A percentile compares a stretch with the other conserved stretches of the same genome.
phyloP scores from a whole-genome alignment of 768 basidiomycete genomes.

The Lactarius vividus region DNA sequence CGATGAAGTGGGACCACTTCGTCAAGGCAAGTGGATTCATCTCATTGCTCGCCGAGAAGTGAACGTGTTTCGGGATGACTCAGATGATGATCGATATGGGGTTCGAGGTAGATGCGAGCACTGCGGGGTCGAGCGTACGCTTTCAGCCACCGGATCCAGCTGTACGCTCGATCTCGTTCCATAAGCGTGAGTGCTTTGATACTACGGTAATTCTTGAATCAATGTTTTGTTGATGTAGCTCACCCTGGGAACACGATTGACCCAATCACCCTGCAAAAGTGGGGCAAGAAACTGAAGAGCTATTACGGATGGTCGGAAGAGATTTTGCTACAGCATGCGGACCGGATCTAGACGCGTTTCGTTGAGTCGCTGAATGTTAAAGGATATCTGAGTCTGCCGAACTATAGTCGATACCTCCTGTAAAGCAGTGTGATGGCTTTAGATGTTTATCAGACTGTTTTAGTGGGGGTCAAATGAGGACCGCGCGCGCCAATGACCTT shows the following conservation, averaged over 20 bases:
- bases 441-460: slow-evolving; percentile 15
- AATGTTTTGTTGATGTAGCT: slow-evolving; percentile 20
- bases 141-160: slow-evolving; percentile 33
- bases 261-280: slow-evolving; percentile 30
- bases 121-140: slow-evolving; percentile 35
- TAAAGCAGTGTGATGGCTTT: slow-evolving; percentile 4
- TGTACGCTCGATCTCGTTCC: slow-evolving; percentile 33
- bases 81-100: slow-evolving; percentile 36
- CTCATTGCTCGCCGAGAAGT: not conserved
- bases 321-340: slow-evolving; percentile 25
- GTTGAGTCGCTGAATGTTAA: not conserved
- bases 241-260: slow-evolving; percentile 35
- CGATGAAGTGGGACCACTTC: slow-evolving; percentile 38
- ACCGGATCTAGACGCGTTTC: not conserved
- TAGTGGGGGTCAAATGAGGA: not conserved
- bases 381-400: not conserved
- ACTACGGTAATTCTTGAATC: not conserved
- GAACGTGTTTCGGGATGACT: not conserved
- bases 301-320: slow-evolving; percentile 35
- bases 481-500: not conserved
- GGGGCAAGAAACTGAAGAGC: slow-evolving; percentile 31
- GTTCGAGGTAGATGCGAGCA: slow-evolving; percentile 32
- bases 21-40: slow-evolving; percentile 29
- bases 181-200: slow-evolving; percentile 31
- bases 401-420: slow-evolving; percentile 6